Base-by-base conservation (phyloP, 495 filamentous ascomycete species). In the Podospora comata region DNA sequence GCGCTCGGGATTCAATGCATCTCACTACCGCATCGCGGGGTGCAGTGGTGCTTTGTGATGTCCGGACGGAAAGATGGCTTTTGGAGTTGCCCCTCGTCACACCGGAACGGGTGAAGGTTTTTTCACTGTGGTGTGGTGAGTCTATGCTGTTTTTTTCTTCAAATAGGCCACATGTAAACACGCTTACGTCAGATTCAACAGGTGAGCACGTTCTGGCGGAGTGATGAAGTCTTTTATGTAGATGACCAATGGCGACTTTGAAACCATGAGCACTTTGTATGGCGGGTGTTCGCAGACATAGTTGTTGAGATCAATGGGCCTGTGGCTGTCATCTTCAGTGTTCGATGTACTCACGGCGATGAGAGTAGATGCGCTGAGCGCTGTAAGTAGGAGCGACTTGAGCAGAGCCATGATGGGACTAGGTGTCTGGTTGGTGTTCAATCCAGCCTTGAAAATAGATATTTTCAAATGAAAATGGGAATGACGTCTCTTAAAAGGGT, bases 1-100 rank as follows among this genome's bases (percentile, higher is more conserved):
- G 82, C 9, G 90, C 90, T 53, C 90, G 89, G 30, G 83, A 78
- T 71, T 91, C 88, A 67, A 92, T 86, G 78, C 90, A 92, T 39
- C 86, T 84, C 4, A 91, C 87, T 1, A 85, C 79, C 54, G 79
- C 72, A 75, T 90, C 85, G 74, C 86, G 85, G 55, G 71, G 72
- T 3, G 83, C 75, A 70, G 70, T 77, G 53, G 82, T 82, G 18
- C 80, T 83, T 61, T 81, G 78, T 28, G 80, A 85, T 3, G 75
- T 84, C 66, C 79, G 80, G 20, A 80, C 75, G 16, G 77, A 62
- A 76, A 67, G 64, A 73, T 66, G 65, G 66, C 61, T 27, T 79
- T 75, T 64, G 62, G 57, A 63, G 77, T 72, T 60, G 55, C n/a
- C n/a, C 5, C 30, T 32, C 6, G 79, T 75, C 34, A 80, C 77